A percentile compares a stretch with the other conserved stretches of the same genome.
phyloP scores from a whole-genome alignment of 139 green algal genomes.

The Chlorella sp. region DNA sequence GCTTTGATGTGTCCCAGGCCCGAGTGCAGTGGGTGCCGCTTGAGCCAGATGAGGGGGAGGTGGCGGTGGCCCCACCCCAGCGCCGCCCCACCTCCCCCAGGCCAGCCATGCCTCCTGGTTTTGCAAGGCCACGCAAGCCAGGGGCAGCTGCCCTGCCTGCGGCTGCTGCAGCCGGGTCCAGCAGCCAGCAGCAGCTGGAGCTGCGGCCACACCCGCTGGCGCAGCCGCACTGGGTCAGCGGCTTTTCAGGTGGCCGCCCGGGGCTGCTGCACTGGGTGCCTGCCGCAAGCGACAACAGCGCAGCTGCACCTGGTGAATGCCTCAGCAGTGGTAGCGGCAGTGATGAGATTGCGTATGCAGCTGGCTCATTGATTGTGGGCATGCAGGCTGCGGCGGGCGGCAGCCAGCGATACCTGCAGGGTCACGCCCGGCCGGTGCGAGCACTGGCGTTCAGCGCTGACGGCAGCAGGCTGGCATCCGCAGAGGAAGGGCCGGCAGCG shows the following conservation, averaged over 20 bases:
- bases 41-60: constrained; percentile 36
- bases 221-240: constrained; percentile 61
- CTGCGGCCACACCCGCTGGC: constrained; percentile 44
- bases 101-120: not conserved
- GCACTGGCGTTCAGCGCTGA: constrained; percentile 64
- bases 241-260: constrained; percentile 27
- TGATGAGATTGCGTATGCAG: constrained; percentile 71
- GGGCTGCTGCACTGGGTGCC: constrained; percentile 9
- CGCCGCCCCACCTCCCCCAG: not conserved
- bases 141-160: no score
- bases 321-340: no score
- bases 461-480: constrained; percentile 68
- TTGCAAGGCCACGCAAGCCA: not conserved
- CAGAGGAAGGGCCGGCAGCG: constrained; percentile 74
- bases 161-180: not conserved
- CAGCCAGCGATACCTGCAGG: constrained; percentile 47
- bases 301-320: not conserved
- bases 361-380: constrained; percentile 56
- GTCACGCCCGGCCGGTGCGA: constrained; percentile 66
- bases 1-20: constrained; percentile 51
- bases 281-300: not conserved
- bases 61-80: not conserved
- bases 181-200: not conserved
- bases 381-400: constrained; percentile 45
- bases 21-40: constrained; percentile 66